Percentiles rank a stretch among this genome's conserved stretches.
phyloP scores from a whole-genome alignment of 768 basidiomycete genomes.

The Amylocystis lapponica region DNA sequence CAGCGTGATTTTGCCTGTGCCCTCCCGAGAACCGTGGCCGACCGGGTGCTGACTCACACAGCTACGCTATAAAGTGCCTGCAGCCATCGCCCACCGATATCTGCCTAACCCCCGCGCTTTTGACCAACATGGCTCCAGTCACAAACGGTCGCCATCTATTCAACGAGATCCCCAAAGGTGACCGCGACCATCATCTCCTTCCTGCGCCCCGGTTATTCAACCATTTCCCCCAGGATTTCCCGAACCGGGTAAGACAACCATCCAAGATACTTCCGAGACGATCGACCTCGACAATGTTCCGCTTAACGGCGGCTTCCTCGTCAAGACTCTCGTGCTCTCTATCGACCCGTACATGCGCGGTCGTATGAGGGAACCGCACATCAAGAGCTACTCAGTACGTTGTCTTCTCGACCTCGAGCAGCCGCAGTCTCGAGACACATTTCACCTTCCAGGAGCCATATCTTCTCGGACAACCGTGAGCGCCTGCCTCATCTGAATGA shows the following conservation, averaged over 20 bases:
- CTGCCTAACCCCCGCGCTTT: no score
- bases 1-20: no score
- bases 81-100: no score
- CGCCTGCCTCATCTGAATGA: slow-evolving; percentile 1
- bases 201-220: background rate
- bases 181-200: slow-evolving; percentile 5
- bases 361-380: slow-evolving; percentile 11
- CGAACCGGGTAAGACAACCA: slow-evolving; percentile 23
- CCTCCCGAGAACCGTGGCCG: no score
- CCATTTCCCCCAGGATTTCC: slow-evolving; percentile 17
- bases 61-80: no score
- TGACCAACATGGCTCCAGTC: slow-evolving; percentile 24
- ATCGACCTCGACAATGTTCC: slow-evolving; percentile 23
- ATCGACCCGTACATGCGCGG: slow-evolving; percentile 17
- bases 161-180: slow-evolving; percentile 24
- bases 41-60: no score
- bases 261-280: slow-evolving; percentile 19
- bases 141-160: slow-evolving; percentile 24
- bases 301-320: slow-evolving; percentile 23
- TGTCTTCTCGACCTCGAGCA: background rate
- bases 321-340: slow-evolving; percentile 21
- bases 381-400: slow-evolving; percentile 13
- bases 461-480: background rate
- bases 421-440: background rate
- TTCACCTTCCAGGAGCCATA: background rate